Base-by-base conservation (phyloP, 768 basidiomycete genomes). In the Cytidiella melzeri region DNA sequence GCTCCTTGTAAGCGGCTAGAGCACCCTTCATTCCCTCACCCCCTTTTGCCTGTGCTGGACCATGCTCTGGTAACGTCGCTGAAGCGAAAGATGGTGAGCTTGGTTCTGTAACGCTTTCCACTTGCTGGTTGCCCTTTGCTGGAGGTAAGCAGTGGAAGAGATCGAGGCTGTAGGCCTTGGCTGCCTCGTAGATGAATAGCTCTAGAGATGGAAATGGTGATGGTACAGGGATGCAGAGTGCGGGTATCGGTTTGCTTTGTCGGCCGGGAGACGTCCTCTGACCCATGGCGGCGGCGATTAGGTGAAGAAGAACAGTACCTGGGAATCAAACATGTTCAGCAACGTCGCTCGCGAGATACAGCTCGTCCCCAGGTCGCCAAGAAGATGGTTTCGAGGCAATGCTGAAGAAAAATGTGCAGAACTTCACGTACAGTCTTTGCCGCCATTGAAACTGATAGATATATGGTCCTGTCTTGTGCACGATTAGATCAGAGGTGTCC, bases 381-480 rank as follows among this genome's bases (percentile, higher is more conserved):
- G 26, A 6, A 5, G 27, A 21, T 26, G 30, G 3, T 9, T 23
- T 18, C 30, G 11, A 4, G 43, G 25, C 43, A 44, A 3, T 25
- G 43, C 39, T 20, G 27, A 28, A 15, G 30, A 34, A 15, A 15
- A 34, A 15, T 7, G 30, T 34, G 11, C 20, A 12, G 12, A 23
- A 23, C 41, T 26, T 5, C 20, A 73, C 83, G 58, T 60, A 95
- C 96, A 99, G 63, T 99, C 96, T 66, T 99, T 99, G 45, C 96
- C 96, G 9, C 96, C 96, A 57, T 98, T 99, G 71, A 97, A 99
- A 67, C 93, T 96, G 52, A 99, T 74, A 2, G 93, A 85, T 3
- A 93, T 69, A 48, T 75, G 71, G 28, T 84, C 79, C 60, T 77
- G 74, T 43, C 91, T 89, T 40, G 21, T 40, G 5, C n/a, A n/a